Percentiles rank a stretch among this genome's conserved stretches.
phyloP scores from a whole-genome alignment of 306 rosid species.

The Cicer chorassanicum region DNA sequence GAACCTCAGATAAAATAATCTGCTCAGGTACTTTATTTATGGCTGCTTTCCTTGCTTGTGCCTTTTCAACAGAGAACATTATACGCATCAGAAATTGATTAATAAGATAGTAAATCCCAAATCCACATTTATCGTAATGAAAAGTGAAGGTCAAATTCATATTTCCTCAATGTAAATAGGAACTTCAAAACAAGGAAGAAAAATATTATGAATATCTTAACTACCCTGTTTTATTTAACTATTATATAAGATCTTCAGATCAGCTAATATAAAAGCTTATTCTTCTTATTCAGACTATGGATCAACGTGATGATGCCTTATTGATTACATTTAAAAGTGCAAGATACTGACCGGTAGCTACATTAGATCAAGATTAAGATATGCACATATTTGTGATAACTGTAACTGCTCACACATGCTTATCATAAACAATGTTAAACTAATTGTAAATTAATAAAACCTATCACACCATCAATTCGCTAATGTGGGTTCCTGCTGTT shows the following conservation, averaged over 20 bases:
- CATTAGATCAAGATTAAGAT: conserved; percentile 16
- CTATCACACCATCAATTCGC: conserved; percentile 20
- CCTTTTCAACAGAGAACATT: conserved; percentile 52
- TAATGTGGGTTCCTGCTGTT: conserved; percentile 14
- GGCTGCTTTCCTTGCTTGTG: conserved; percentile 74
- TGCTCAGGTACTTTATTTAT: conserved; percentile 82
- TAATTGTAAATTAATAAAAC: not conserved
- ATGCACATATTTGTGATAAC: conserved; percentile 12
- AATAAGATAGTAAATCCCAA: conserved; percentile 28
- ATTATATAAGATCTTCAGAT: not conserved
- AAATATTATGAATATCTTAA: conserved; percentile 19
- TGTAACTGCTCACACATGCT: conserved; percentile 10
- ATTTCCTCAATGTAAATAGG: conserved; percentile 12
- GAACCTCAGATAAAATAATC: conserved; percentile 78
- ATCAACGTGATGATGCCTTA: conserved; percentile 6
- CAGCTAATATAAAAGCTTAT: not conserved
- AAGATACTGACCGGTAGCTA: not conserved
- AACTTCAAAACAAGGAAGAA: conserved; percentile 26
- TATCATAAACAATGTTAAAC: not conserved
- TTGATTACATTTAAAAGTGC: not conserved
- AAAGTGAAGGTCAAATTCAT: conserved; percentile 20
- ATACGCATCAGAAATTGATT: conserved; percentile 40
- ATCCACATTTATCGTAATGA: conserved; percentile 16
- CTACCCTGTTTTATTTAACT: conserved; percentile 27
- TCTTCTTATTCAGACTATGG: conserved; percentile 26